A percentile compares a stretch with the other conserved stretches of the same genome.
These are phyloP conservation scores for Boletus rubescentipes DNA, from an alignment of 768 basidiomycete genomes.

Conservation along the genomic window DNA sequence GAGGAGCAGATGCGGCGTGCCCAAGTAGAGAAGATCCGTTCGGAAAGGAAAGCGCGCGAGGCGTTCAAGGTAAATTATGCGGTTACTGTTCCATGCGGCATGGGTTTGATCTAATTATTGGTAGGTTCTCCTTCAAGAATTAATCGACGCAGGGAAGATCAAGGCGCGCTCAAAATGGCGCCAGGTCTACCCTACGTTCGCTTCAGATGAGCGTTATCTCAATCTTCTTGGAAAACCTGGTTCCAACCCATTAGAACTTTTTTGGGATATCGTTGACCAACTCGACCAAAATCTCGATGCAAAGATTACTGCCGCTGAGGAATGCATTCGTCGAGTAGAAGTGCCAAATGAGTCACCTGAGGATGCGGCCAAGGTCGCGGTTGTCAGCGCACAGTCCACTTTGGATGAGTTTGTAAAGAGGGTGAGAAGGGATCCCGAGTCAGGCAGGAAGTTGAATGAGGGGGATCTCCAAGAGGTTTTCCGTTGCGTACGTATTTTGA, in stretches of 20 bases:
- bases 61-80: conserved; percentile 67
- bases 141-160: conserved; percentile 66
- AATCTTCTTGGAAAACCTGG: conserved; percentile 90
- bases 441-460: conserved; percentile 44
- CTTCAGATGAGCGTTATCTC: conserved; percentile 79
- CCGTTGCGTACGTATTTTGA: conserved; percentile 50
- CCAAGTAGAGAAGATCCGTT: conserved; percentile 80
- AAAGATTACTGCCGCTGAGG: conserved; percentile 69
- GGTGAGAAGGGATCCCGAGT: conserved; percentile 57
- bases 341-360: conserved; percentile 31
- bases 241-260: conserved; percentile 92
- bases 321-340: conserved; percentile 48
- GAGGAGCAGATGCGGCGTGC: conserved; percentile 80
- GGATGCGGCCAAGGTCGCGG: conserved; percentile 36
- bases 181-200: conserved; percentile 75
- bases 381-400: conserved; percentile 55
- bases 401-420: conserved; percentile 61
- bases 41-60: conserved; percentile 88
- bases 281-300: conserved; percentile 84
- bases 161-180: conserved; percentile 91
- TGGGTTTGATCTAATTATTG: neutral
- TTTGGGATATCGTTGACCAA: conserved; percentile 90
- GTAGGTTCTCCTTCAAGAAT: conserved; percentile 68
- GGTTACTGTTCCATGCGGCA: neutral
- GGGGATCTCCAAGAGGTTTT: conserved; percentile 61